Evolutionary conservation across 108 stramenopile genomes (phyloP), one percentile per base, ranked within the genome.

Genomic region (Fragilaria crotonensis): DNA sequence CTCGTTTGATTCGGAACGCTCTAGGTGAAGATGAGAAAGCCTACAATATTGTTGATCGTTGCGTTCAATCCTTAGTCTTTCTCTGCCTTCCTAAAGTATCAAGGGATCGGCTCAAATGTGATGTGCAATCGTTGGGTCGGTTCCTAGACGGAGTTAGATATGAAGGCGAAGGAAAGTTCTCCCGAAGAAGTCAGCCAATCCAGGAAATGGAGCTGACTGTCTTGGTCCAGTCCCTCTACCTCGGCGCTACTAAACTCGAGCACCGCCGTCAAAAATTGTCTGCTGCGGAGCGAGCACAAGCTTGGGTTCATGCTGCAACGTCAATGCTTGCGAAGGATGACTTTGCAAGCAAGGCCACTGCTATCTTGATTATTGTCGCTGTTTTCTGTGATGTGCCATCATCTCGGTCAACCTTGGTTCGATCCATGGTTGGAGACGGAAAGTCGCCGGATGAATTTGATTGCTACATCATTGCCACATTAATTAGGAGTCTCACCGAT

Each of bases 321-420:
- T 19, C 32, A 33, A 56, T 45, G 51, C 25, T 3, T 26, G 3
- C 25, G 18, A 52, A 3, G 51, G 2, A 20, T 19, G 54, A 56
- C 21, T 19, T n/a, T 33, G 1, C 20, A 33, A 31, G 54, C 21
- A 20, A 36, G 14, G 20, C 54, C 33, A 19, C 31, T 56, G 54
- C 54, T 56, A 27, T 56, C 17, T 36, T 56, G 54, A n/a, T 56
- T 1, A 36, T 56, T 56, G 54, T 56, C 23, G 30, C 23, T 31
- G 32, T 56, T 3, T 56, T 26, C 33, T 20, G n/a, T 20, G 54
- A 56, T 33, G 30, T 56, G 2, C 54, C 54, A 2, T 29, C 17
- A 21, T 56, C 54, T n/a, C 54, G 32, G n/a, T 26, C 21, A 3
- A 56, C 30, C 21, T 56, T 56, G 54, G 32, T 56, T 20, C 54